These are phyloP conservation scores for Nothopassalora personata DNA, from an alignment of 2,329 filamentous ascomycete genomes.

Conservation along the genomic window DNA sequence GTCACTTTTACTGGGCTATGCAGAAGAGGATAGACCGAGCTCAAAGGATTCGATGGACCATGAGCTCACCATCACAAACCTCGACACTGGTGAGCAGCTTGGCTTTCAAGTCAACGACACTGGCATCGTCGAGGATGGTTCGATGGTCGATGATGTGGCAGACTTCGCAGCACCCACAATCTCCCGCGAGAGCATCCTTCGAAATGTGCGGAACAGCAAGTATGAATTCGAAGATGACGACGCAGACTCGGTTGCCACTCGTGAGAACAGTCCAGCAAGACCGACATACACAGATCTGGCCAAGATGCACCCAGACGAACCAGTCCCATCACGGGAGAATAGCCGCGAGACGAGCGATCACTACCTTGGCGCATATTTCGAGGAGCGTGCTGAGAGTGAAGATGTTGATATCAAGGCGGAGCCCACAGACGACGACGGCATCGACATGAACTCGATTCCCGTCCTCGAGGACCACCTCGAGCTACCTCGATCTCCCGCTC, in stretches of 20 bases:
- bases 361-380: constrained; percentile 26
- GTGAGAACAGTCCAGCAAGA: constrained; percentile 18
- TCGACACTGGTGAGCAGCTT: constrained; percentile 25
- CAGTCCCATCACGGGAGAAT: constrained; percentile 81
- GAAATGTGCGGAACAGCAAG: constrained; percentile 67
- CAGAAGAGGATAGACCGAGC: constrained; percentile 14
- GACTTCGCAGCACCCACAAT: constrained; percentile 61
- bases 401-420: constrained; percentile 67
- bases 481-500: constrained; percentile 45
- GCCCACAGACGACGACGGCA: constrained; percentile 51
- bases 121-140: constrained; percentile 31
- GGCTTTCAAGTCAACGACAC: constrained; percentile 17
- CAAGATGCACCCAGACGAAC: constrained; percentile 75
- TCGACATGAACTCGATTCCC: constrained; percentile 62
- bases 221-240: constrained; percentile 45
- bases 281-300: constrained; percentile 44
- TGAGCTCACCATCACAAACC: constrained; percentile 27
- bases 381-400: constrained; percentile 54
- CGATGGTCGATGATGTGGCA: constrained; percentile 29
- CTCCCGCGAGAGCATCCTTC: constrained; percentile 87
- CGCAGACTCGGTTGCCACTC: constrained; percentile 48
- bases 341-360: constrained; percentile 27
- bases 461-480: constrained; percentile 40
- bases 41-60: constrained; percentile 41
- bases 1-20: constrained; percentile 73